phyloP scores from a whole-genome alignment of 345 rosid species.

The Brassica rapa region DNA sequence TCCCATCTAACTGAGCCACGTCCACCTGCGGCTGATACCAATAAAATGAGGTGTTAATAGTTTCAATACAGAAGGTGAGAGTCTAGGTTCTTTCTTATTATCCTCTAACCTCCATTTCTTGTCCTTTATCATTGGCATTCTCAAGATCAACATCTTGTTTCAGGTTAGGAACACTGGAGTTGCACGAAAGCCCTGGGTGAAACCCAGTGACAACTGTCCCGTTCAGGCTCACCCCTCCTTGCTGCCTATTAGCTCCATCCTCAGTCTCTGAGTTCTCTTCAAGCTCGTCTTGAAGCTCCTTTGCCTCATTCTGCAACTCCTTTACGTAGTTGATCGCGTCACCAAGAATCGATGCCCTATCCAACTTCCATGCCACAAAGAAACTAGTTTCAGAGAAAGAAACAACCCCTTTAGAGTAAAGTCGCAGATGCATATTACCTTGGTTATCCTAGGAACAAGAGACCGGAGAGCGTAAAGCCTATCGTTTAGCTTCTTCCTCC shows the following conservation, averaged over 20 bases:
- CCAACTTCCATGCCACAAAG: constrained; percentile 54
- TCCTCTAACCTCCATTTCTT: constrained; percentile 86
- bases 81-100: not conserved
- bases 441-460: constrained; percentile 79
- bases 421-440: constrained; percentile 42
- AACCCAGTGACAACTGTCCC: constrained; percentile 44
- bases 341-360: constrained; percentile 86
- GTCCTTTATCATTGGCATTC: constrained; percentile 59
- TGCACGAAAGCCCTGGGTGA: constrained; percentile 47
- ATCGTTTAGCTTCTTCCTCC: constrained; percentile 91
- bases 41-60: not conserved
- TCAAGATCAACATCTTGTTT: constrained; percentile 56
- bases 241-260: constrained; percentile 51
- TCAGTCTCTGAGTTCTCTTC: constrained; percentile 69
- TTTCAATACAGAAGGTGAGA: constrained; percentile 2
- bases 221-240: constrained; percentile 43
- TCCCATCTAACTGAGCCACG: constrained; percentile 80
- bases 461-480: constrained; percentile 80
- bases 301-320: constrained; percentile 72
- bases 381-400: constrained; percentile 12
- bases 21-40: constrained; percentile 79
- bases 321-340: constrained; percentile 88
- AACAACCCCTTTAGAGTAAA: not conserved
- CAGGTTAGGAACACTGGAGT: constrained; percentile 35
- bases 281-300: constrained; percentile 86